Evolutionary conservation across 192 early-diverging fungal genomes (phyloP), one percentile per base, ranked within the genome.

Genomic region (Coemansia sp.): DNA sequence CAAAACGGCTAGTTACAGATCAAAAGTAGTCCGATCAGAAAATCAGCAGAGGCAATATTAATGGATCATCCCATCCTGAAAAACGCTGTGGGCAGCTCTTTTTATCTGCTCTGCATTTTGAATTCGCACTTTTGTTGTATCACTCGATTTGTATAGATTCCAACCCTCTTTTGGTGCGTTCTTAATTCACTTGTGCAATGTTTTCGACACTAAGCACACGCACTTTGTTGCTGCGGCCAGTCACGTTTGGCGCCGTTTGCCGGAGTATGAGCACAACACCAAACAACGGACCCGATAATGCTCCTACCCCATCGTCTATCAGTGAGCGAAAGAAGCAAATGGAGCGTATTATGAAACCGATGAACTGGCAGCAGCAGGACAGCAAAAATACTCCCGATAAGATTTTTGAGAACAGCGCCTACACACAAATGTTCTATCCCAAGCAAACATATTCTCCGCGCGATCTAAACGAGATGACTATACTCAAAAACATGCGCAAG

Each of bases 401-500:
- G 14, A 44, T 38, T 1, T 62, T 48, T 15, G 65, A 67, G 17
- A 80, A 65, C 55, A 9, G 44, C 42, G 21, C 40, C 27, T 73
- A 66, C 61, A 42, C 33, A 2, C 52, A 46, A 5, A 46, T 27
- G 17, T 58, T 63, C 21, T 51, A 27, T 4, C 47, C 66, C 19
- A 59, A 64, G n/a, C 37, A 23, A 2, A 54, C 64, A 13, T 80
- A 80, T 37, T 59, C 65, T 24, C 66, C 71, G 9, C 41, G 53
- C n/a, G 66, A 78, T 19, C 57, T 78, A 1, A 53, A 57, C 57
- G 74, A 71, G 21, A 61, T 39, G 8, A 57, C 46, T 2, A 22
- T 43, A 0, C 21, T 57, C 10, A 53, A 41, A 22, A 9, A 15
- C 3, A 42, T 34, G 19, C 34, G 47, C 21, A 65, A 56, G 25